Conservation (phyloP, 2,329 filamentous ascomycete genomes). For the Diplodia intermedia region DNA sequence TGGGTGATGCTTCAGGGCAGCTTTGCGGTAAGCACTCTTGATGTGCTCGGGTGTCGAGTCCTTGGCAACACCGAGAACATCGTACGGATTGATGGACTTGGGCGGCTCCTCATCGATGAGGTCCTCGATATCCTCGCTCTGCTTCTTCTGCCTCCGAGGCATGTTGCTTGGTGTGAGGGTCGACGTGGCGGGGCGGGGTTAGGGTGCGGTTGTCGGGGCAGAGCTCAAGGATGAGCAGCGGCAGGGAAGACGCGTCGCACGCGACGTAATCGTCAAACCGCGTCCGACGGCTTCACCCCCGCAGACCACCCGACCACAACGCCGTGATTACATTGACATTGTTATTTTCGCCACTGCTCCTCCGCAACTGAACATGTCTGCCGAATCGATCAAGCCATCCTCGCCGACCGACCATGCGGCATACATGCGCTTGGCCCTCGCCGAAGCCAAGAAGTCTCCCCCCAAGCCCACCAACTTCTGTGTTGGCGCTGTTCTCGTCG, state of each 20-base stretch:
- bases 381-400: constrained; percentile 5
- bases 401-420: constrained; percentile 43
- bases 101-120: constrained; percentile 65
- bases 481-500: constrained; percentile 87
- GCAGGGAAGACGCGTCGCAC: constrained; percentile 40
- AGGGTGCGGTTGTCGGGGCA: neutral
- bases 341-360: constrained; percentile 16
- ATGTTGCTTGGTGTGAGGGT: constrained; percentile 29
- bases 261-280: constrained; percentile 25
- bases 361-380: constrained; percentile 15
- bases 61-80: constrained; percentile 74
- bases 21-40: constrained; percentile 90
- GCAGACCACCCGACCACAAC: no score
- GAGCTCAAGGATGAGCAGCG: constrained; percentile 18
- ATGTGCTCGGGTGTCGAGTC: constrained; percentile 78
- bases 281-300: neutral
- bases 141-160: constrained; percentile 26
- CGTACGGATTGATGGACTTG: constrained; percentile 77
- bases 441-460: constrained; percentile 78
- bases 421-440: constrained; percentile 75
- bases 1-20: constrained; percentile 81
- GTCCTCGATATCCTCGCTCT: constrained; percentile 53
- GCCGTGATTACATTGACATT: neutral
- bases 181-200: neutral
- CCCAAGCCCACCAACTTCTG: constrained; percentile 91